These are phyloP conservation scores for Aspergillus mulundensis DNA, from an alignment of 495 filamentous ascomycete species.

Conservation along the genomic window DNA sequence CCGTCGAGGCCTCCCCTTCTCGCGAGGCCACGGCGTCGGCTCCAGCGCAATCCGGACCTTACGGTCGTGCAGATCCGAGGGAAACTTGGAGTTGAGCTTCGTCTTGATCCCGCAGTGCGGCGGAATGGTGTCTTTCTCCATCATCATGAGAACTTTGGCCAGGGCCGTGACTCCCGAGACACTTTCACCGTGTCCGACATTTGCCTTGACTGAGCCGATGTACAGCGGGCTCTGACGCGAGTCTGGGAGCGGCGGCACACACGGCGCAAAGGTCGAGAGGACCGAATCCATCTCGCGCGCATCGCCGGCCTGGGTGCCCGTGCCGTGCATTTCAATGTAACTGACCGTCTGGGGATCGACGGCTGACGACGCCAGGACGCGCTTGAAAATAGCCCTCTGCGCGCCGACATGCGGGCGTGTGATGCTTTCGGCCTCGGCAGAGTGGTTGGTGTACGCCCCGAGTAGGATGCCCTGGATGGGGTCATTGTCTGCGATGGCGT, in stretches of 20 bases:
- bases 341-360: slow-evolving; percentile 46
- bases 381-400: slow-evolving; percentile 29
- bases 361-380: slow-evolving; percentile 40
- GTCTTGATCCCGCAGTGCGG: slow-evolving; percentile 40
- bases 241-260: too few species aligned
- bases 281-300: slow-evolving; percentile 24
- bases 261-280: not conserved
- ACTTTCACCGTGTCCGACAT: slow-evolving; percentile 38
- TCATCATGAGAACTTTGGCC: slow-evolving; percentile 31
- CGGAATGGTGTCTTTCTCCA: slow-evolving; percentile 27
- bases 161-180: slow-evolving; percentile 27
- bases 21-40: slow-evolving; percentile 1
- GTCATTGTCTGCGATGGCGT: slow-evolving; percentile 3
- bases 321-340: slow-evolving; percentile 4
- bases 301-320: not conserved
- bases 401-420: slow-evolving; percentile 47
- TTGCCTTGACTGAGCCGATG: slow-evolving; percentile 33
- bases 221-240: slow-evolving; percentile 8
- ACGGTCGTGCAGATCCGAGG: slow-evolving; percentile 17
- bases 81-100: slow-evolving; percentile 33
- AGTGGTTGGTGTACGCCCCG: slow-evolving; percentile 35
- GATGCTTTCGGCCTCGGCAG: slow-evolving; percentile 38
- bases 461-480: not conserved
- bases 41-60: slow-evolving; percentile 9
- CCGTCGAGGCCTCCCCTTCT: not conserved